These are phyloP conservation scores for Venturia effusa DNA, from an alignment of 2,329 filamentous ascomycete genomes.

Conservation along the genomic window DNA sequence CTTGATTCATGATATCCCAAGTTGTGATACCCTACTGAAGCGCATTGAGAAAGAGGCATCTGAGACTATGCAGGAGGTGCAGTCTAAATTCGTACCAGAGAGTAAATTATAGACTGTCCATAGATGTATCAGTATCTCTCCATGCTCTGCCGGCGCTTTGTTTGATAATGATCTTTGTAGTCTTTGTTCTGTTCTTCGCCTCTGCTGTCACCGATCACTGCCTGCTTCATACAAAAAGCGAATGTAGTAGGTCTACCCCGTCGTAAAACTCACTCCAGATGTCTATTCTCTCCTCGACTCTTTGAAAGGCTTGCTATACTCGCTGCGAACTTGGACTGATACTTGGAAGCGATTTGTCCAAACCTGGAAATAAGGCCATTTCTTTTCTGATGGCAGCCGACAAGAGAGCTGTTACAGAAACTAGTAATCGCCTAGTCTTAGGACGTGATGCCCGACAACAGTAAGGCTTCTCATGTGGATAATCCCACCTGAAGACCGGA, in stretches of 20 bases:
- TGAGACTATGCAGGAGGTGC: slow-evolving; percentile 16
- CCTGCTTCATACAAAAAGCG: not conserved
- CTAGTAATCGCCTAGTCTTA: too few species aligned
- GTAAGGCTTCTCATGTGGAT: too few species aligned
- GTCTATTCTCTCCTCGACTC: too few species aligned
- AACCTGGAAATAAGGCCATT: too few species aligned
- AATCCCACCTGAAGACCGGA: too few species aligned
- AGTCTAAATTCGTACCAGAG: slow-evolving; percentile 3
- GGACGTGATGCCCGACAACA: too few species aligned
- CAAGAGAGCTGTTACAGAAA: too few species aligned
- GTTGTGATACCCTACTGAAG: slow-evolving; percentile 18
- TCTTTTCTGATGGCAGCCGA: too few species aligned
- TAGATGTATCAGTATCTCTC: not conserved
- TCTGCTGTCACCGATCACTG: not conserved
- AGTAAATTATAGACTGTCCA: slow-evolving; percentile 9
- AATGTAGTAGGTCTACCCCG: not conserved
- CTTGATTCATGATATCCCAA: slow-evolving; percentile 31
- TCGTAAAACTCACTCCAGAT: too few species aligned
- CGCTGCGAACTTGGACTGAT: too few species aligned
- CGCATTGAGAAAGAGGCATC: slow-evolving; percentile 21
- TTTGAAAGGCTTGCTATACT: too few species aligned
- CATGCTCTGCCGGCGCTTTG: not conserved
- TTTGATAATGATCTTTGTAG: not conserved
- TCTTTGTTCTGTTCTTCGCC: not conserved
- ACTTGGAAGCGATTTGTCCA: too few species aligned